phyloP scores from a whole-genome alignment of 1,284 basidiomycete species.

The Tilletiaria anomala region DNA sequence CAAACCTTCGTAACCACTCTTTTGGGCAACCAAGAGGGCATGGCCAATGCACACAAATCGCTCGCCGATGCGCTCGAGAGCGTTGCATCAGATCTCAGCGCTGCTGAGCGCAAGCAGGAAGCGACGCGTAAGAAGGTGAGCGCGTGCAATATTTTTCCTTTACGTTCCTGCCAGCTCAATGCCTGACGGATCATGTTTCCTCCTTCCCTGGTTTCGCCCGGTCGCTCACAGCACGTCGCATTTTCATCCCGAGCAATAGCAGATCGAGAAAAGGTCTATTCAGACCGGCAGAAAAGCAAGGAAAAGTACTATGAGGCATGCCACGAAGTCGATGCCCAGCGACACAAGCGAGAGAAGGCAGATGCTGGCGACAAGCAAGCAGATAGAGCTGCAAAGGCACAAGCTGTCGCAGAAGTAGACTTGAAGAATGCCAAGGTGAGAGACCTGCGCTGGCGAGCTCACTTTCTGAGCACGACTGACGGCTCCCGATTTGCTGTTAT shows the following conservation, averaged over 20 bases:
- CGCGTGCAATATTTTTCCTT: slow-evolving; percentile 10
- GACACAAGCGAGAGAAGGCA: slow-evolving; percentile 19
- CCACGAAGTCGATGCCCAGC: slow-evolving; percentile 15
- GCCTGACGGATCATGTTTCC: too few relatives aligned
- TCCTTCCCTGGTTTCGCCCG: too few relatives aligned
- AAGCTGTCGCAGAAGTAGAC: slow-evolving; percentile 13
- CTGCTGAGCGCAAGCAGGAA: slow-evolving; percentile 10
- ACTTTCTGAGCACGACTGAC: not conserved
- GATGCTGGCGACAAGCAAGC: slow-evolving; percentile 14
- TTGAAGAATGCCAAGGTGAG: slow-evolving; percentile 19
- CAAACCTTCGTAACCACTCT: slow-evolving; percentile 7
- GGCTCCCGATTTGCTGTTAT: too few relatives aligned
- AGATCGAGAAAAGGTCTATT: slow-evolving; percentile 18
- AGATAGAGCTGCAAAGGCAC: slow-evolving; percentile 16
- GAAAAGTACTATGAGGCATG: slow-evolving; percentile 23
- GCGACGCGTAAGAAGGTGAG: slow-evolving; percentile 13
- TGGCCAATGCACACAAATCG: slow-evolving; percentile 6
- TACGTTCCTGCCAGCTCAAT: too few relatives aligned
- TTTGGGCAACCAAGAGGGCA: slow-evolving; percentile 7
- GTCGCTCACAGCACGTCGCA: too few relatives aligned
- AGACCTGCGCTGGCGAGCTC: not conserved
- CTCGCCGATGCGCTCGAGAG: slow-evolving; percentile 9
- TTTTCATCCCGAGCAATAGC: too few relatives aligned
- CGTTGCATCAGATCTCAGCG: slow-evolving; percentile 7
- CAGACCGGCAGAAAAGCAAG: slow-evolving; percentile 17